Conservation (phyloP, 257 asterid genomes). For the Nicotiana attenuata region DNA sequence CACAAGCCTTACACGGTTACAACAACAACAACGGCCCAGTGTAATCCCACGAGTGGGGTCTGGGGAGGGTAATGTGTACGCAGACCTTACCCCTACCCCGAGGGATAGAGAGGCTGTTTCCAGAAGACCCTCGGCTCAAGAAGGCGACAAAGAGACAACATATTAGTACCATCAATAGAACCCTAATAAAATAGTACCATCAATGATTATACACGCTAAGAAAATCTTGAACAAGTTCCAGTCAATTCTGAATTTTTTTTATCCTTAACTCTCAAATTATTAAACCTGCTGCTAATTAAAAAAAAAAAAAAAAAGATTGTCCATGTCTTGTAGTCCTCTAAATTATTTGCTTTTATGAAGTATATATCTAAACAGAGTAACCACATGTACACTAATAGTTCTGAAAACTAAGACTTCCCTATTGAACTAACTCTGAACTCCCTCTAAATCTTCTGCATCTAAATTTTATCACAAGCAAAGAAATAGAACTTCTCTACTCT, state of each 20-base stretch:
- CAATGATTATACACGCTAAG: too few species aligned
- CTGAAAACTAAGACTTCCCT: neutral
- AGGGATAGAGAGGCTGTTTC: too few species aligned
- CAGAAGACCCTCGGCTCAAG: too few species aligned
- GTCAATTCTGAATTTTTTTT: neutral
- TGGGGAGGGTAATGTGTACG: too few species aligned
- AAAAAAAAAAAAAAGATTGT: neutral
- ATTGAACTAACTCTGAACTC: neutral
- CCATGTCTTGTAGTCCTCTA: neutral
- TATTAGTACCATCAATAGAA: too few species aligned
- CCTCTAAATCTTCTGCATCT: neutral
- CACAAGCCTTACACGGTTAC: too few species aligned
- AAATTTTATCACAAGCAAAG: neutral
- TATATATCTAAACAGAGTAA: neutral
- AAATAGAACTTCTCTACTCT: neutral
- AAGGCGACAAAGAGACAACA: too few species aligned
- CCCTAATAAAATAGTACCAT: too few species aligned
- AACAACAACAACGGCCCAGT: too few species aligned
- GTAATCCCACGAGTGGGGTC: too few species aligned
- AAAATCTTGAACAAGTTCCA: neutral
- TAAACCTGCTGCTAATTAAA: neutral
- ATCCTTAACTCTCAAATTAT: neutral
- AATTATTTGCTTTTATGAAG: neutral
- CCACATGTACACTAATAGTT: neutral
- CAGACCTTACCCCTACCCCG: too few species aligned